Base-by-base conservation (phyloP, 2,329 filamentous ascomycete species). In the Colletotrichum salicis region DNA sequence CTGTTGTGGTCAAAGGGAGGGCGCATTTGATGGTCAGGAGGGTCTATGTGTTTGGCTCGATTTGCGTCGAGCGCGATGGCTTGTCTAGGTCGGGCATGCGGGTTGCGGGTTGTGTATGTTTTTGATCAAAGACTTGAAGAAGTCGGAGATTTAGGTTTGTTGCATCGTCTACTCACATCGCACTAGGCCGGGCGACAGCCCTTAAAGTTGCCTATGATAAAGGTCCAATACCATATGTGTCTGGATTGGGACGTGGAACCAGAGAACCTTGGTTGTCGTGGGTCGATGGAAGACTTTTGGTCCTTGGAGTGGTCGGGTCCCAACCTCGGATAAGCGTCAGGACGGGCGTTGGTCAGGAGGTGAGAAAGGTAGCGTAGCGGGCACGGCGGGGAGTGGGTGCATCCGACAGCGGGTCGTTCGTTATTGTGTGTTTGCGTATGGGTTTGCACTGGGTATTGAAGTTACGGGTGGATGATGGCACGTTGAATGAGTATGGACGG, bases 111-210 rank as follows among this genome's bases (percentile, higher is more conserved):
- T 33, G 54, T 29, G 27, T 29, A 29, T 29, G 59, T 22, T 27
- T 24, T 22, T 48, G 55, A 48, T 66, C 15, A 3, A 48, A 10
- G 41, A 48, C 37, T n/a, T n/a, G 41, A 48, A n/a, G 41, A 48
- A 19, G 56, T 61, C 29, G 31, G 35, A 29, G 51, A 19, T 60
- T 31, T 41, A 58, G 61, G 58, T 45, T 62, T 64, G 64, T 61
- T 57, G 62, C 59, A 35, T 61, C 66, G 48, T 52, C 31, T 57
- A 72, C 73, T 74, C 65, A 74, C 73, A 74, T 74, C 45, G 68
- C 73, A 66, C 73, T 69, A 62, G 71, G 71, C 71, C 62, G 73
- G 73, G 73, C 73, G 56, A 64, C 63, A 64, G 73, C 71, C 73
- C 73, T 72, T 63, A 55, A 74, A 52, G 61, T 64, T 66, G 64